Evolutionary conservation across 1,139 yeast species (phyloP), one percentile per base, ranked within the genome.

Genomic region (Pichia cactophila): DNA sequence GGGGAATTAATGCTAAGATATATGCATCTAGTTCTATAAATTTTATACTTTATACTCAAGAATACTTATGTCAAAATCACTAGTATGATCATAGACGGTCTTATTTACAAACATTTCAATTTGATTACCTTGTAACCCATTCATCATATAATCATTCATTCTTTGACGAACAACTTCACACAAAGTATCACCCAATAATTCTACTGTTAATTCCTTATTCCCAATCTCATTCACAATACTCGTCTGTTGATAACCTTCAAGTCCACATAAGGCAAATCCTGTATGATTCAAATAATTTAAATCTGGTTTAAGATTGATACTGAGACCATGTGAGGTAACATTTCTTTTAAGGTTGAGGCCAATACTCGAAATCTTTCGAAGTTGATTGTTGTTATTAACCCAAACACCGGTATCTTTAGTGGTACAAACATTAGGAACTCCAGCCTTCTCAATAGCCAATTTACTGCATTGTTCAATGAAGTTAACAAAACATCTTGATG

Each of bases 401-500:
- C 97, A 92, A 2, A 86, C 86, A 0, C 98, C 98, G 0, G 96
- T 94, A 58, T 90, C 80, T 20, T 74, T 78, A 1, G 88, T 84
- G 8, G 75, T 70, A 26, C 53, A 49, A 8, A 46, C 51, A 12
- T 44, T 40, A 1, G 3, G 2, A 3, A 53, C 43, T 0, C 50
- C 52, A 20, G 69, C 69, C 26, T 63, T 59, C 1, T 46, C 31
- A 45, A 90, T 67, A 0, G 85, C 67, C 33, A 71, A 69, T 41
- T 83, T 81, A 1, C 86, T 75, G 1, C 87, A 72, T 45, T 74
- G 73, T 54, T 90, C 89, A 41, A 92, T 69, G 14, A 79, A 75
- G 3, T 84, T 73, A 1, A 94, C 92, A 62, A 81, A 86, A 65
- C 95, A 87, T 58, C 81, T 77, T 0, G 89, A 83, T 0, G 86